Conservation (phyloP, 108 stramenopile species). For the Epithemia pelagica region DNA sequence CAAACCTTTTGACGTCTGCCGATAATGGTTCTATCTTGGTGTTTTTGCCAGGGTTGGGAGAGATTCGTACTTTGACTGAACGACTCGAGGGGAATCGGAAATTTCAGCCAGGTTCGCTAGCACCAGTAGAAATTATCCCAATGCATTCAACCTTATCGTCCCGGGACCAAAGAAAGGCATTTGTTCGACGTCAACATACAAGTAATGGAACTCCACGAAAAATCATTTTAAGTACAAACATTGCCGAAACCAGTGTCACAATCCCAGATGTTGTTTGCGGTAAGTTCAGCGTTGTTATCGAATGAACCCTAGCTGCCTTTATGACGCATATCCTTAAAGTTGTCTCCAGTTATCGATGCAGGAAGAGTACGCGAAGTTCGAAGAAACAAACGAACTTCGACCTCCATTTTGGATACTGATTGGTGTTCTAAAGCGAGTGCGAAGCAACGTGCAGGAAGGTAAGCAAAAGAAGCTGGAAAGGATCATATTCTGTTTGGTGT, state of each 20-base stretch:
- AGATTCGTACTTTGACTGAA: conserved; percentile 81
- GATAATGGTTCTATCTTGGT: conserved; percentile 68
- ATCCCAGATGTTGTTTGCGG: conserved; percentile 87
- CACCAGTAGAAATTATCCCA: conserved; percentile 50
- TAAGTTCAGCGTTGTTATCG: conserved; percentile 13
- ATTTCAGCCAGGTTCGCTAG: conserved; percentile 23
- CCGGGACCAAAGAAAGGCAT: conserved; percentile 58
- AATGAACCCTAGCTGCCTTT: neutral
- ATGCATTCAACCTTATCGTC: conserved; percentile 47
- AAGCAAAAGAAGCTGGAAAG: conserved; percentile 2
- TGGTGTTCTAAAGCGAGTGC: conserved; percentile 89
- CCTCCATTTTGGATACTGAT: conserved; percentile 55
- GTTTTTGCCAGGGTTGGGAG: conserved; percentile 87
- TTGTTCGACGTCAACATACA: conserved; percentile 20
- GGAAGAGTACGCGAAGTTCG: conserved; percentile 74
- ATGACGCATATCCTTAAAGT: neutral
- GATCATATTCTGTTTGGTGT: too few relatives aligned
- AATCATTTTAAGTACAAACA: conserved; percentile 76
- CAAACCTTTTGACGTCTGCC: conserved; percentile 17
- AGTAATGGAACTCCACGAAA: conserved; percentile 45
- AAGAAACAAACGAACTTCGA: conserved; percentile 58
- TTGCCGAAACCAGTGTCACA: conserved; percentile 59
- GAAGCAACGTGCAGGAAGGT: conserved; percentile 79
- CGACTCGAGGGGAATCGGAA: conserved; percentile 41
- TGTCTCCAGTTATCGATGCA: conserved; percentile 51